Evolutionary conservation across 2,329 filamentous ascomycete species (phyloP).

Genomic region (Corniculantispora saksenae): DNA sequence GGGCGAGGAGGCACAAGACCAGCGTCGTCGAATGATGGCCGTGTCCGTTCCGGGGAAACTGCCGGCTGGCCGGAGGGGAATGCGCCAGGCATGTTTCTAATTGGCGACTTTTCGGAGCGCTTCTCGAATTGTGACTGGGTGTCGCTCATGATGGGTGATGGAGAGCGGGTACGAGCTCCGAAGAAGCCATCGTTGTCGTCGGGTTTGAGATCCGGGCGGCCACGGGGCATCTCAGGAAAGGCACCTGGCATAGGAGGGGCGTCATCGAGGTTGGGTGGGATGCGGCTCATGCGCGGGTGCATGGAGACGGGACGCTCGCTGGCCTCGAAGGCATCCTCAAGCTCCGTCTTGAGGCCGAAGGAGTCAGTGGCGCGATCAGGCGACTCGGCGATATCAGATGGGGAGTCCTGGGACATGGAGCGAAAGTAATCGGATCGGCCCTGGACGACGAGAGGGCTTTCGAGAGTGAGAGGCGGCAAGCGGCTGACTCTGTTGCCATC

Average conservation of each 20-base stretch:
- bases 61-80: conserved; percentile 38
- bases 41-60: conserved; percentile 44
- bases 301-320: conserved; percentile 68
- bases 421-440: conserved; percentile 81
- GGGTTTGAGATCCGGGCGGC: conserved; percentile 41
- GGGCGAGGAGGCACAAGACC: conserved; percentile 53
- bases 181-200: conserved; percentile 45
- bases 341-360: conserved; percentile 53
- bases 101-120: conserved; percentile 32
- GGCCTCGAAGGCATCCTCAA: conserved; percentile 55
- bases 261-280: conserved; percentile 53
- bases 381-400: conserved; percentile 23
- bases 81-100: conserved; percentile 36
- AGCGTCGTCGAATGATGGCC: conserved; percentile 51
- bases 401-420: conserved; percentile 61
- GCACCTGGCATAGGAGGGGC: conserved; percentile 47
- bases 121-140: conserved; percentile 32
- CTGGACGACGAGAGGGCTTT: conserved; percentile 74
- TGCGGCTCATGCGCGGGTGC: conserved; percentile 71
- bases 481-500: conserved; percentile 80
- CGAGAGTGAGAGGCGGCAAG: conserved; percentile 78
- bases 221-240: conserved; percentile 41
- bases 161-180: conserved; percentile 60
- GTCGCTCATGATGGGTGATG: conserved; percentile 50
- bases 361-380: conserved; percentile 35